Conservation (phyloP, 345 rosid species). For the Murraya koenigii region DNA sequence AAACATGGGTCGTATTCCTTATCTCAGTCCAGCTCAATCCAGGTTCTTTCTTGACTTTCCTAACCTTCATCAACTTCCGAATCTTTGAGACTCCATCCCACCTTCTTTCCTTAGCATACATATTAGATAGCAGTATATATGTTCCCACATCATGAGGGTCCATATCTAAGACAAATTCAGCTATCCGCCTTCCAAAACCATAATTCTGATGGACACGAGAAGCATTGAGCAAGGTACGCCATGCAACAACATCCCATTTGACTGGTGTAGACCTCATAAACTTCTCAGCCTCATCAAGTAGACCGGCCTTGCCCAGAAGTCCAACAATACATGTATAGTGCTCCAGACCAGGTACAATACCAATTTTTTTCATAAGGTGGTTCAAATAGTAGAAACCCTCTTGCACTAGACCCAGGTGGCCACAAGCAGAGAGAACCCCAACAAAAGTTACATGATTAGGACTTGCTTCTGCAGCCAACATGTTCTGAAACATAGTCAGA, state of each 20-base stretch:
- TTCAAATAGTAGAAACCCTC: conserved; percentile 60
- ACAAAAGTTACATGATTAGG: conserved; percentile 77
- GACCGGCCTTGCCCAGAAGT: conserved; percentile 72
- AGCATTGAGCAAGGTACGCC: conserved; percentile 73
- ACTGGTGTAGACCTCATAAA: conserved; percentile 66
- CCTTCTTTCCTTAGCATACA: conserved; percentile 61
- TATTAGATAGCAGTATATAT: conserved; percentile 51
- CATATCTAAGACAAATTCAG: conserved; percentile 42
- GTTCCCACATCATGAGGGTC: conserved; percentile 71
- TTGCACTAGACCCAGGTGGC: conserved; percentile 55
- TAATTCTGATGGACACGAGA: conserved; percentile 59
- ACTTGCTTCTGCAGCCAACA: conserved; percentile 45
- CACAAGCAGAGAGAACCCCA: conserved; percentile 78
- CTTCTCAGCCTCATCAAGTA: conserved; percentile 51
- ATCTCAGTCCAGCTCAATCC: conserved; percentile 87
- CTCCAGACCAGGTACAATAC: conserved; percentile 61
- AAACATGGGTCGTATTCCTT: conserved; percentile 50
- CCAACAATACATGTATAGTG: conserved; percentile 80
- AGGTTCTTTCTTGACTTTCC: conserved; percentile 74
- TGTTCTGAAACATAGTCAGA: conserved; percentile 47
- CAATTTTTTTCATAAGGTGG: conserved; percentile 50
- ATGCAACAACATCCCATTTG: conserved; percentile 76
- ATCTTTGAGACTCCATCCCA: conserved; percentile 71
- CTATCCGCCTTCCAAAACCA: conserved; percentile 56
- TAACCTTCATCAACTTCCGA: conserved; percentile 62